These are phyloP conservation scores for Heracleum sosnowskyi DNA, from an alignment of 129 eudicot genomes.

Conservation along the genomic window DNA sequence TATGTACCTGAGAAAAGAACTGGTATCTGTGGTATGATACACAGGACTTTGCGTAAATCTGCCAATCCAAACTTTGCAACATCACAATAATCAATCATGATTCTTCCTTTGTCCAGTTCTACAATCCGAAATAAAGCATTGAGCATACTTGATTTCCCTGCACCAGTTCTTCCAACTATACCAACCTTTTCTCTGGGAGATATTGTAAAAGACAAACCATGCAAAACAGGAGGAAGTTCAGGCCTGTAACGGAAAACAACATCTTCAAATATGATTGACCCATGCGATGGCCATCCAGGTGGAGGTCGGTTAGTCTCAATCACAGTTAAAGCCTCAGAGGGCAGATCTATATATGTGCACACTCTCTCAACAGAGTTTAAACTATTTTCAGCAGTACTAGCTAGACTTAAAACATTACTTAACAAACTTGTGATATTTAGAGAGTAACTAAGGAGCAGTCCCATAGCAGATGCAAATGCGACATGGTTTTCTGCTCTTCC, in stretches of 20 bases:
- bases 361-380: constrained; percentile 89
- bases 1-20: constrained; percentile 89
- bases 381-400: constrained; percentile 90
- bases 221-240: constrained; percentile 85
- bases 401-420: constrained; percentile 72
- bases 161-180: constrained; percentile 93
- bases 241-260: constrained; percentile 82
- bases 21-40: constrained; percentile 89
- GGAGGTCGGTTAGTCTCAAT: constrained; percentile 69
- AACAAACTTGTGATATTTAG: constrained; percentile 72
- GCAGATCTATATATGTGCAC: constrained; percentile 73
- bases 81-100: constrained; percentile 68
- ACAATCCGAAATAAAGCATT: constrained; percentile 90
- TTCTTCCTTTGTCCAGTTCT: constrained; percentile 83
- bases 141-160: constrained; percentile 93
- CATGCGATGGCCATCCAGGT: constrained; percentile 84
- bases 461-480: constrained; percentile 89
- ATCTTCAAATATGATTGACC: constrained; percentile 60
- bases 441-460: constrained; percentile 84
- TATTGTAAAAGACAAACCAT: constrained; percentile 56
- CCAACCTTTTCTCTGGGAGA: constrained; percentile 80
- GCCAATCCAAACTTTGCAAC: constrained; percentile 61
- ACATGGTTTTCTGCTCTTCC: constrained; percentile 66
- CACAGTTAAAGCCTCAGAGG: constrained; percentile 67
- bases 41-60: constrained; percentile 80